A percentile compares a stretch with the other conserved stretches of the same genome.
Evolutionary conservation across 345 rosid genomes (phyloP).

Genomic region (Diplotaxis tenuifolia): DNA sequence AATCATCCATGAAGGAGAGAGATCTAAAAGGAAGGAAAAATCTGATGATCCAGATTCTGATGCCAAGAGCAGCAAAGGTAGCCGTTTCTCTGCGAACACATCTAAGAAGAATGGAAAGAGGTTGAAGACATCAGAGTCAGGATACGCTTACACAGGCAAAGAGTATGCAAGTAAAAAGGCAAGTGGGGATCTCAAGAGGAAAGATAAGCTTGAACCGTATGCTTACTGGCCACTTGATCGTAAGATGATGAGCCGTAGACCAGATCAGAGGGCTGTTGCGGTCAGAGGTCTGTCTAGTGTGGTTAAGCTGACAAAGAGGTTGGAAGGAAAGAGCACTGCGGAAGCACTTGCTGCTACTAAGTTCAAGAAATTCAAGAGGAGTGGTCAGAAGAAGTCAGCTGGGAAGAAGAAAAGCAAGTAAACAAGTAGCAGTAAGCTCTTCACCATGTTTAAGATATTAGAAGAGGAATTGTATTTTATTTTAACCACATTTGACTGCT

Average conservation of each 20-base stretch:
- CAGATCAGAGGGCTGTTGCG: slow-evolving; percentile 85
- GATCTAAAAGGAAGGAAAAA: slow-evolving; percentile 42
- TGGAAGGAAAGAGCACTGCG: slow-evolving; percentile 67
- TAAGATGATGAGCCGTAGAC: slow-evolving; percentile 92
- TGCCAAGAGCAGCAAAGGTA: slow-evolving; percentile 57
- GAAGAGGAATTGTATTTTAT: not conserved
- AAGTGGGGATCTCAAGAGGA: slow-evolving; percentile 77
- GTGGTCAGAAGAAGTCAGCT: slow-evolving; percentile 34
- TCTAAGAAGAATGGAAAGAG: slow-evolving; percentile 65
- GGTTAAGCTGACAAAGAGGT: slow-evolving; percentile 67
- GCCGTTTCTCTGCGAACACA: slow-evolving; percentile 46
- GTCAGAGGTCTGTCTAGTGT: slow-evolving; percentile 85
- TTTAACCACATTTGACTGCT: slow-evolving; percentile 9
- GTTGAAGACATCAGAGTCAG: slow-evolving; percentile 63
- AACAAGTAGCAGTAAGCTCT: slow-evolving; percentile 7
- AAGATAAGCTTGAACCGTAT: slow-evolving; percentile 89
- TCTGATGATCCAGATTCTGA: slow-evolving; percentile 55
- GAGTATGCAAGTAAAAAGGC: slow-evolving; percentile 91
- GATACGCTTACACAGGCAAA: slow-evolving; percentile 84
- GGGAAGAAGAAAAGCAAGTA: slow-evolving; percentile 40
- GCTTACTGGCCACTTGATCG: slow-evolving; percentile 98
- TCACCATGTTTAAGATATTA: slow-evolving; percentile 4
- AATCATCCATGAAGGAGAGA: slow-evolving; percentile 57
- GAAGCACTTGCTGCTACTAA: slow-evolving; percentile 39
- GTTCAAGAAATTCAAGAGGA: slow-evolving; percentile 31